Base-by-base conservation (phyloP, 1,284 basidiomycete species). In the Apiotrichum gracile region DNA sequence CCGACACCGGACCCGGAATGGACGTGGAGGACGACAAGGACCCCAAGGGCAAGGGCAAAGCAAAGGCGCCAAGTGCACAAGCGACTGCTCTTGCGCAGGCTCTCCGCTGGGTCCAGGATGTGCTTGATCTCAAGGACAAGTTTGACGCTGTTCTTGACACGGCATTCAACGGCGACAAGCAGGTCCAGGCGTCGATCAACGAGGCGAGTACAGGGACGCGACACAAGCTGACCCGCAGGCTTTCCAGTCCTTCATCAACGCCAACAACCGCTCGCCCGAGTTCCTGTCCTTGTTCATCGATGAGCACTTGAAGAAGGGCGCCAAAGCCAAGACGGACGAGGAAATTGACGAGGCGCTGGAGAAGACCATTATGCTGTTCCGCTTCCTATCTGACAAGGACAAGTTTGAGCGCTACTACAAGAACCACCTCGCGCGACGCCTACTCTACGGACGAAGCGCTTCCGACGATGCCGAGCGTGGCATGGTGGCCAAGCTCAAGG, bases 391-490 rank as follows among this genome's bases (percentile, higher is more conserved):
- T 10, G 93, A 98, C 74, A 98, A 97, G 76, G 96, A 99, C 70
- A 84, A 93, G 22, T 99, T 99, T 68, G 96, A 99, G 75, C 83
- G 90, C 24, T 98, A 98, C 76, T 99, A 98, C 79, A 98, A 98
- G 77, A 82, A 82, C 22, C 96, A 98, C 70, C 84, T 99, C 19
- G 90, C 94, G 12, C 91, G 93, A 69, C 88, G 96, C 38, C 78
- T 99, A 10, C 81, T 98, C 27, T 82, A 85, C 40, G 85, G 83
- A 13, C 85, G 91, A 19, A 94, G 90, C 27, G 86, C 93, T 3
- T 94, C 91, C 1, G 96, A 98, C 68, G 96, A 99, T 73, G 94
- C 96, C 2, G 96, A 99, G 73, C 85, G 90, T 48, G 91, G 89
- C 53, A 97, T 99, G 94, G 83, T 99, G 14, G 87, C 91, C 47